Conservation (phyloP, 2,329 filamentous ascomycete genomes). For the Plectosphaerella sp. region DNA sequence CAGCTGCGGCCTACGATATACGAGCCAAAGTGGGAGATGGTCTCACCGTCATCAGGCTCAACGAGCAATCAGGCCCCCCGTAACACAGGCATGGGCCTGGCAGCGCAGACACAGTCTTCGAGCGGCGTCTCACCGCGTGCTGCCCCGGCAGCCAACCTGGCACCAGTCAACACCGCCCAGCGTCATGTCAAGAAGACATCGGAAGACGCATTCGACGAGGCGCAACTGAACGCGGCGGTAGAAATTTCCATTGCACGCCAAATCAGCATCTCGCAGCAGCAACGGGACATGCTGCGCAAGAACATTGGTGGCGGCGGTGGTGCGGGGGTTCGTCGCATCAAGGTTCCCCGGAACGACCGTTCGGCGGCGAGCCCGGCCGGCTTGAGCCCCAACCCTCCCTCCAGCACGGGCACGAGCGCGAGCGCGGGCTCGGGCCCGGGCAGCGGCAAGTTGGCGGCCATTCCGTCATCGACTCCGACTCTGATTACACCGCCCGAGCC, state of each 20-base stretch:
- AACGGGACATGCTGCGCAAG: constrained; percentile 51
- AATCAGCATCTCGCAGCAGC: constrained; percentile 60
- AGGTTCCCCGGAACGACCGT: constrained; percentile 16
- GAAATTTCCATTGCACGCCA: constrained; percentile 65
- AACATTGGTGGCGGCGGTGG: neutral
- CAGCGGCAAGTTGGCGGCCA: constrained; percentile 9
- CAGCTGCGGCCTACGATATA: constrained; percentile 29
- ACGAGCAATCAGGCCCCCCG: neutral
- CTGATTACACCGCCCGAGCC: constrained; percentile 33
- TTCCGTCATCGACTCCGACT: constrained; percentile 39
- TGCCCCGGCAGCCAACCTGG: constrained; percentile 20
- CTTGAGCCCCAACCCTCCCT: neutral
- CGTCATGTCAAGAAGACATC: constrained; percentile 27
- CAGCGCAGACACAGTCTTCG: constrained; percentile 11
- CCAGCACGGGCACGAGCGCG: no score
- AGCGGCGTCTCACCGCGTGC: constrained; percentile 18
- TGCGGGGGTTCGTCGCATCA: neutral
- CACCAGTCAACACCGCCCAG: constrained; percentile 25
- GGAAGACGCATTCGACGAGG: constrained; percentile 32
- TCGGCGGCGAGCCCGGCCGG: constrained; percentile 17
- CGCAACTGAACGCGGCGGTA: constrained; percentile 48
- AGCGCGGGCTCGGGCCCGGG: neutral
- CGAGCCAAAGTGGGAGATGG: constrained; percentile 44
- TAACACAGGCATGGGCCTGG: neutral
- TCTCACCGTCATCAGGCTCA: constrained; percentile 29